phyloP scores from a whole-genome alignment of 108 stramenopile species.

The Mediolabrus comicus region DNA sequence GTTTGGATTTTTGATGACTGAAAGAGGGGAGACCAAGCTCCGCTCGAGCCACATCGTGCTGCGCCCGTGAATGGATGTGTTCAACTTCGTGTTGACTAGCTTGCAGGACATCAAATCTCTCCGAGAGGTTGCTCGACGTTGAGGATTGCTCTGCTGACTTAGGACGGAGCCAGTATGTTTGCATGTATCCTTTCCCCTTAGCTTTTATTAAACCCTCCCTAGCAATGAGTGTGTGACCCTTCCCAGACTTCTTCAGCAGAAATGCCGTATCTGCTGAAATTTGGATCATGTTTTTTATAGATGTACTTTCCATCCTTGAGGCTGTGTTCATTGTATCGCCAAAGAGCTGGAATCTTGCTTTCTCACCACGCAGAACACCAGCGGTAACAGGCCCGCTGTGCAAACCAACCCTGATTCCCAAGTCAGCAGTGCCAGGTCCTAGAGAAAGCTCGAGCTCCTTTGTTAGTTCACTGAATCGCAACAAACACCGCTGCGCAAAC shows the following conservation, averaged over 20 bases:
- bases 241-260: constrained; percentile 33
- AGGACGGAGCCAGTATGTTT: constrained; percentile 52
- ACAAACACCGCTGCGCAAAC: constrained; percentile 49
- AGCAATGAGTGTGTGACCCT: constrained; percentile 26
- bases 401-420: constrained; percentile 44
- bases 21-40: constrained; percentile 6
- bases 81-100: constrained; percentile 3
- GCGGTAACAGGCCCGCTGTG: constrained; percentile 57
- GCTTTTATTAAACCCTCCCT: constrained; percentile 39
- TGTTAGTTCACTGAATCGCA: constrained; percentile 33
- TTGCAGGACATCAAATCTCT: neutral
- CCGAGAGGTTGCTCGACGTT: neutral
- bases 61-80: constrained; percentile 9
- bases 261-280: constrained; percentile 48
- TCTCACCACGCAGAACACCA: constrained; percentile 52
- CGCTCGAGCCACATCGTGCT: constrained; percentile 4
- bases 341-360: constrained; percentile 52
- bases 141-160: neutral
- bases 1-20: neutral
- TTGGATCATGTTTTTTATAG: constrained; percentile 40
- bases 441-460: constrained; percentile 23
- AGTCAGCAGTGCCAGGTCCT: constrained; percentile 39
- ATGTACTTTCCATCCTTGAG: constrained; percentile 50
- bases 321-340: constrained; percentile 68
- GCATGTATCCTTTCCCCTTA: constrained; percentile 52